Evolutionary conservation across 495 filamentous ascomycete genomes (phyloP), one percentile per base, ranked within the genome.

Genomic region (Articulospora tetracladia): DNA sequence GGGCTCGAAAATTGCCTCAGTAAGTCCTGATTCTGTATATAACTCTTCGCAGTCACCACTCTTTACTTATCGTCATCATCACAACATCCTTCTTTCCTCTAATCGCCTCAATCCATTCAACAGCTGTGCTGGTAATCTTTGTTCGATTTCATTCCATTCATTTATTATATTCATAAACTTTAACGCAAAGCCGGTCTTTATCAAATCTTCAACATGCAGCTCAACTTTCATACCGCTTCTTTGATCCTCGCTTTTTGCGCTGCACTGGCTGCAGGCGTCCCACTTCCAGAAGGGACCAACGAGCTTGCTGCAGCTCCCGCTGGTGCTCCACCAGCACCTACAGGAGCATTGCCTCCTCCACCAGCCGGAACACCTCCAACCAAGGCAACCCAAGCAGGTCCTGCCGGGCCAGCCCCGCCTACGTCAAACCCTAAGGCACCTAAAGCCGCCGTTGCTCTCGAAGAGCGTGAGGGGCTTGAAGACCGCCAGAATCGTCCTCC

Each of bases 141-240:
- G 6, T 17, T 50, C 20, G 12, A 12, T 25, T 22, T 11, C 25
- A 7, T 25, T 50, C 11, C 47, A 50, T 4, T 6, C 11, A 27
- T 26, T 50, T 22, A 50, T 6, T 25, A 25, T 50, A 24, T 50
- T 25, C 12, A 24, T 19, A 24, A 25, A 24, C 6, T 13, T 6
- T 6, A 24, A 50, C 47, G 30, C 32, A 59, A 59, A 28, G 24
- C 51, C 27, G 27, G 25, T 32, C 28, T 53, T 53, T 46, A 56
- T 28, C 54, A 20, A 57, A 27, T 27, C 44, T 7, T 27, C 34
- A 57, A 49, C 13, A 49, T 46, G 36, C 34, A 44, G 27, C 34
- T 44, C 54, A 57, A 39, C 24, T 3, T 57, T 34, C 17, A 27
- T 8, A 57, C 34, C 23, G 36, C 54, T 3, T 57, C 51, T 34